Evolutionary conservation across 805 yeast genomes (phyloP), one percentile per base, ranked within the genome.

Genomic region (Wickerhamiella azymoides): DNA sequence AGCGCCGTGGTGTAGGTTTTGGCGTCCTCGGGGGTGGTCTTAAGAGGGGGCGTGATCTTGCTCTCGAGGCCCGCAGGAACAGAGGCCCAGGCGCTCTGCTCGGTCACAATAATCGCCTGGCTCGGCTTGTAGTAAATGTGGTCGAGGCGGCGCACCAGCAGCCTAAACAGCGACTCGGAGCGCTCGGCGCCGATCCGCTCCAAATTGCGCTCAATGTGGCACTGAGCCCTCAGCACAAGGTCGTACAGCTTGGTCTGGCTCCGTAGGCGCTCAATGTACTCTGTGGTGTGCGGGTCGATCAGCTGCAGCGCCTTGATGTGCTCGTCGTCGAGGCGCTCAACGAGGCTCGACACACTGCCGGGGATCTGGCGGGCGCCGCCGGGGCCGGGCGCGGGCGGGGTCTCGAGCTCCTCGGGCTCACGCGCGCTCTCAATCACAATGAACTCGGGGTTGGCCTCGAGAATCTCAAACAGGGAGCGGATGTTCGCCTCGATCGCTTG

Each of bases 261-360:
- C 64, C 80, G 80, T 60, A 92, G 74, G 63, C 97, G 77, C 54
- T 80, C 83, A 54, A 92, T 74, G 64, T 89, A 92, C 64, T 92
- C 98, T 48, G 84, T 79, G 19, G 96, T 82, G 62, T 92, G 96
- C 39, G 96, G 95, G 64, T 92, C 97, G 57, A 85, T 79, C 54
- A 76, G 76, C 61, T 88, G 86, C 57, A 92, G 73, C 40, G 94
- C 84, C 55, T 80, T 78, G 51, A 83, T 82, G 58, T 88, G 80
- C 68, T 92, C 99, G 59, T 89, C 97, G 61, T 86, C 96, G 51
- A 92, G 73, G 64, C 96, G 80, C 69, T 89, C 98, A 50, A 89
- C 81, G 49, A 83, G 75, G 8, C 96, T 79, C 40, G 82, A 76
- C 40, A 92, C 69, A 24, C 94, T 83, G 40, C 99, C 98, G 50